Percentiles rank a stretch among this genome's conserved stretches.
Conservation (phyloP, 1,284 basidiomycete genomes). For the Athelia sp. region DNA sequence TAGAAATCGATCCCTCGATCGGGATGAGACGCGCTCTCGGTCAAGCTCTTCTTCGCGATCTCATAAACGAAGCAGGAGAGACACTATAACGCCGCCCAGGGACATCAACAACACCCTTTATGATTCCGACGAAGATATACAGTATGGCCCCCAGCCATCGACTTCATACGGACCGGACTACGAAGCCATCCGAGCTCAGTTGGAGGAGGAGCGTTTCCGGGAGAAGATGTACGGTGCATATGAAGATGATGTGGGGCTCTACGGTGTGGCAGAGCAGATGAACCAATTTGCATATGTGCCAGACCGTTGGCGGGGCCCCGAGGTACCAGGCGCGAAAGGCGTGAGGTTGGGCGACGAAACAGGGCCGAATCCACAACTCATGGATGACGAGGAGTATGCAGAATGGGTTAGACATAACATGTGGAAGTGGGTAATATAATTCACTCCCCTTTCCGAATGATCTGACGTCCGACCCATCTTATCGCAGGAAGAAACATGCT, state of each 20-base stretch:
- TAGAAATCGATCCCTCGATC: constrained; percentile 2
- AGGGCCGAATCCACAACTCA: constrained; percentile 45
- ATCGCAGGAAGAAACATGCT: constrained; percentile 56
- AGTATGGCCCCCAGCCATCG: constrained; percentile 19
- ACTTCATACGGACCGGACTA: constrained; percentile 34
- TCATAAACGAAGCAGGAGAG: constrained; percentile 18
- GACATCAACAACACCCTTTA: constrained; percentile 29
- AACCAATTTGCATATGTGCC: constrained; percentile 69
- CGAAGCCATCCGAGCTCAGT: constrained; percentile 43
- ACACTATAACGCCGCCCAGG: constrained; percentile 22
- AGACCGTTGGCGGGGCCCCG: constrained; percentile 39
- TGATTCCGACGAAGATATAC: constrained; percentile 25
- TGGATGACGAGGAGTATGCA: constrained; percentile 83
- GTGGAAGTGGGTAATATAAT: constrained; percentile 53
- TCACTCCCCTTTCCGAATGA: neutral
- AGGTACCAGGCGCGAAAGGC: constrained; percentile 16
- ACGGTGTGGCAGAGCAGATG: constrained; percentile 54
- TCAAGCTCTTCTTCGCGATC: constrained; percentile 6
- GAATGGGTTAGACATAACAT: constrained; percentile 78
- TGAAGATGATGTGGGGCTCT: constrained; percentile 64
- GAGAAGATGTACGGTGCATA: constrained; percentile 68
- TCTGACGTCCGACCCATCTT: constrained; percentile 5
- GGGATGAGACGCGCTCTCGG: constrained; percentile 4
- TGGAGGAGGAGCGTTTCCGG: constrained; percentile 60
- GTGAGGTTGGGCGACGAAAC: constrained; percentile 21